Base-by-base conservation (phyloP, 2,329 filamentous ascomycete species). In the Pseudogymnoascus sp. region DNA sequence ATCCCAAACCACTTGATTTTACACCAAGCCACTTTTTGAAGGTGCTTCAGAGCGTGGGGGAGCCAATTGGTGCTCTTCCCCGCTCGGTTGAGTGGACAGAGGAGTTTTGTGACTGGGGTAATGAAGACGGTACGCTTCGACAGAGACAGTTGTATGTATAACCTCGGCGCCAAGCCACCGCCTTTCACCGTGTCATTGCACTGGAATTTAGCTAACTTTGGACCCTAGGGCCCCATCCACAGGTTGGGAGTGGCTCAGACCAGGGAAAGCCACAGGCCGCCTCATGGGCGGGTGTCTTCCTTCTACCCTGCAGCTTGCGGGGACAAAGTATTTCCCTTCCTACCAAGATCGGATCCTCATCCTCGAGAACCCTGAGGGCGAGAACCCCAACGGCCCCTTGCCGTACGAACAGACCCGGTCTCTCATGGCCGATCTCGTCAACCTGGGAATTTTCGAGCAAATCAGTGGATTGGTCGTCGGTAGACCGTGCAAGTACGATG, bases 1-100 rank as follows among this genome's bases (percentile, higher is more conserved):
- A 63, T 33, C 67, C 66, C 9, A 62, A 47, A 36, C 68, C 67
- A 5, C 42, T 66, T 13, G 7, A 36, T 8, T 72, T 73, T 59
- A 70, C 68, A 1, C 21, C 42, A 0, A 38, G 63, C 4, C 63
- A 69, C 62, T 72, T 72, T 23, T 62, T 68, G 1, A 33, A 66
- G 9, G 67, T 68, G 53, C 50, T 69, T 21, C 11, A 11, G 19
- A 42, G 38, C 9, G 17, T 11, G 19, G 61, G 50, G 5, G 19
- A 61, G 19, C 40, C 17, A 31, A 31, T 50, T 35, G 50, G 40
- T 38, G n/a, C 23, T 11, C 19, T 63, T 4, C 47, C 62, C 17
- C 21, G 44, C 26, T 63, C 62, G 15, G 4, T 4, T 31, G 21
- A 57, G 11, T 65, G 62, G 62, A 50, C 60, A 9, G 19, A 17